Evolutionary conservation across 176 grass and related monocot species (phyloP).

Genomic region (Musa troglodytarum): DNA sequence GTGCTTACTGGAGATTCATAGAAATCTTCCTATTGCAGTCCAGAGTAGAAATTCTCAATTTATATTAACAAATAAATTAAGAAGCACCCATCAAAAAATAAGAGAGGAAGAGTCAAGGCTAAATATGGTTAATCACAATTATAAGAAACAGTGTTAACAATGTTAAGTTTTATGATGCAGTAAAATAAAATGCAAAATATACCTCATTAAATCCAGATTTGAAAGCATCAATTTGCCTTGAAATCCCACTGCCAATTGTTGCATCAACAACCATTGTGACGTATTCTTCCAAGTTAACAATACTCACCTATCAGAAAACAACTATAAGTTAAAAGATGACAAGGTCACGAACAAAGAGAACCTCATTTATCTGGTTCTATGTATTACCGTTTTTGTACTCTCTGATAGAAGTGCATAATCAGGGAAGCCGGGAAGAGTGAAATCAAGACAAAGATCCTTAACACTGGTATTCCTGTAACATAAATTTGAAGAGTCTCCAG

Average conservation of each 20-base stretch:
- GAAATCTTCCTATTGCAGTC: no score
- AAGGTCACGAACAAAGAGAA: conserved; percentile 17
- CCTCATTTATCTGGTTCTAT: background rate
- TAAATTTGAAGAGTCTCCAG: conserved; percentile 42
- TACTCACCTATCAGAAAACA: conserved; percentile 46
- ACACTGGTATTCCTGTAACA: conserved; percentile 52
- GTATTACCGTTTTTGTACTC: conserved; percentile 47
- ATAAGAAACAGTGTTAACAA: background rate
- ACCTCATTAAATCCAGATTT: conserved; percentile 96
- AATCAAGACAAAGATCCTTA: conserved; percentile 80
- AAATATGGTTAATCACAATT: background rate
- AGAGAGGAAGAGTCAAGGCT: no score
- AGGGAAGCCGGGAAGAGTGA: conserved; percentile 79
- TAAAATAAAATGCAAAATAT: conserved; percentile 8
- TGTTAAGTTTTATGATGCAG: background rate
- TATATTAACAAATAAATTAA: background rate
- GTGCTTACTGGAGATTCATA: no score
- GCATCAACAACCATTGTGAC: conserved; percentile 58
- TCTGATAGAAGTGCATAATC: conserved; percentile 45
- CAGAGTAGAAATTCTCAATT: background rate
- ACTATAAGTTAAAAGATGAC: conserved; percentile 13
- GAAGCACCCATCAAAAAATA: background rate
- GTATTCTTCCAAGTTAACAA: conserved; percentile 78
- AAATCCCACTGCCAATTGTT: conserved; percentile 56
- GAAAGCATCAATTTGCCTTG: conserved; percentile 71